Evolutionary conservation across 177 flowering plant species (phyloP), one percentile per base, ranked within the genome.

Genomic region (Vitis hybrid): DNA sequence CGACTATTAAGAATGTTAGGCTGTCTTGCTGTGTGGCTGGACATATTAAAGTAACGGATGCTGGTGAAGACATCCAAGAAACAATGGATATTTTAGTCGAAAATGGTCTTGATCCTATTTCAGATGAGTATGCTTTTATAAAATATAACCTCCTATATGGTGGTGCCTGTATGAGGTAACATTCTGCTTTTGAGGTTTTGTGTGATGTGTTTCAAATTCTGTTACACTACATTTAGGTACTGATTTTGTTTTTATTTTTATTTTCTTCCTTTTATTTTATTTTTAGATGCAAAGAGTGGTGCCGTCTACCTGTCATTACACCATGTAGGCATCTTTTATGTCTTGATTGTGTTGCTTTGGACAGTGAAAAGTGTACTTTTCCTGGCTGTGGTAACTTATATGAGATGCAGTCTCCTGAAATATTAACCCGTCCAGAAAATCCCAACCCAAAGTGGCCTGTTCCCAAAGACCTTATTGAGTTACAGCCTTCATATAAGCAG

Each of bases 391-490:
- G 88, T 58, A 61, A 84, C 64, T 65, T 74, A 15, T 95, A 90
- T 81, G 94, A 90, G 80, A 95, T 93, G 99, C 93, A 93, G 76
- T 81, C 81, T 82, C 99, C 99, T 73, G 98, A 95, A 75, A 82
- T 67, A 52, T 67, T 88, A 76, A 78, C 97, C 15, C 93, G 99
- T 62, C 92, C 95, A 32, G 99, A 93, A 85, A 95, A 95, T 75
- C 99, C 98, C 15, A 88, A 89, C 60, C 99, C 99, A 32, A 90
- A 95, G 80, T 93, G 98, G 98, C 97, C 98, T 76, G 98, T 95
- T 16, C 99, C 99, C 13, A 85, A 93, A 75, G 98, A 95, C 85
- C 93, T 95, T 65, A 95, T 95, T 72, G 99, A 95, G 85, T 85
- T 95, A 55, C 99, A 95, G 70, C 98, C 98, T 68, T 93, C 99